Evolutionary conservation across 495 filamentous ascomycete species (phyloP).

Genomic region (Aspergillus wentii): DNA sequence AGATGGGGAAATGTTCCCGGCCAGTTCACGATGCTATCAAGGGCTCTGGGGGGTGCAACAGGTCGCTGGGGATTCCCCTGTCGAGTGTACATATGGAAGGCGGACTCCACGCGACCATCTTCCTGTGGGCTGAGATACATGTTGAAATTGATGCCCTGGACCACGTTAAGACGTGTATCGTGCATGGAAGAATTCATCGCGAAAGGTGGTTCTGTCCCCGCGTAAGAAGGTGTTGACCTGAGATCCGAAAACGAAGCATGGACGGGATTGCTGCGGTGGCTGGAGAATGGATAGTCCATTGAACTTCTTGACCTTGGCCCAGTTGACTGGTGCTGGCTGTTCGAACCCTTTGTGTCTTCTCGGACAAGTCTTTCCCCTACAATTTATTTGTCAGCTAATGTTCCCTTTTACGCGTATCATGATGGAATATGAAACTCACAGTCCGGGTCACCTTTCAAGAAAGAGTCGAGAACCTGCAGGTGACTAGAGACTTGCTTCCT

Average conservation of each 20-base stretch:
- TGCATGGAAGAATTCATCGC: slow-evolving; percentile 33
- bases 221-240: slow-evolving; percentile 31
- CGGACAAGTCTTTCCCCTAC: slow-evolving; percentile 42
- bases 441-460: slow-evolving; percentile 59
- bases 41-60: slow-evolving; percentile 28
- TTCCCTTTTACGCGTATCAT: too few species aligned
- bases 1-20: slow-evolving; percentile 41
- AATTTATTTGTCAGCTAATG: background rate
- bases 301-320: slow-evolving; percentile 35
- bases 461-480: slow-evolving; percentile 90
- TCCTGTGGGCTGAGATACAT: slow-evolving; percentile 47
- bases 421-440: slow-evolving; percentile 23
- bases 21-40: slow-evolving; percentile 44
- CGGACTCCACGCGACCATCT: slow-evolving; percentile 36
- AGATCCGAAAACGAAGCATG: slow-evolving; percentile 29
- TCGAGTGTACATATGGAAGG: slow-evolving; percentile 46
- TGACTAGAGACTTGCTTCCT: slow-evolving; percentile 96
- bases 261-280: slow-evolving; percentile 24
- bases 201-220: slow-evolving; percentile 31
- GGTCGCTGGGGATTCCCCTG: slow-evolving; percentile 38
- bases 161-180: slow-evolving; percentile 22
- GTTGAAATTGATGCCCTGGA: slow-evolving; percentile 44
- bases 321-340: slow-evolving; percentile 26
- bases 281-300: slow-evolving; percentile 35
- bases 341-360: slow-evolving; percentile 34